Evolutionary conservation across 345 rosid genomes (phyloP).

Genomic region (Microcos paniculata): DNA sequence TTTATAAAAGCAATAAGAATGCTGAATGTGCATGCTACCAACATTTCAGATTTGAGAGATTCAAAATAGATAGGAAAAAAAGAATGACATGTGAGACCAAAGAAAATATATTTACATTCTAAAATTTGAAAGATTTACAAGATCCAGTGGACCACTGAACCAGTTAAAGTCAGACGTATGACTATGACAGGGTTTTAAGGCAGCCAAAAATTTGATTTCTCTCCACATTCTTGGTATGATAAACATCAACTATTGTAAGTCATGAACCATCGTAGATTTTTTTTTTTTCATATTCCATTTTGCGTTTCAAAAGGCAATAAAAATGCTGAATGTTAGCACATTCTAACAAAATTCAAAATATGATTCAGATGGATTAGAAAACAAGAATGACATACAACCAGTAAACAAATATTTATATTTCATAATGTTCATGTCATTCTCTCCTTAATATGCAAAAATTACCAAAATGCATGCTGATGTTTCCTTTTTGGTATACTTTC

Average conservation of each 20-base stretch:
- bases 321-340: no score
- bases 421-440: background rate
- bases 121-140: background rate
- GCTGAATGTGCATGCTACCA: background rate
- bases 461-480: background rate
- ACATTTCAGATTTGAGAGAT: background rate
- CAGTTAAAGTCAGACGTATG: constrained; percentile 93
- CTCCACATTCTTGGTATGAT: constrained; percentile 73
- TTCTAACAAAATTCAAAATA: no score
- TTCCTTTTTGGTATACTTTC: background rate
- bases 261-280: background rate
- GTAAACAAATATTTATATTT: background rate
- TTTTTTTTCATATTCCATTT: background rate
- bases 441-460: background rate
- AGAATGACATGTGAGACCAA: background rate
- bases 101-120: no score
- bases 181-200: constrained; percentile 74
- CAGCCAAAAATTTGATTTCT: constrained; percentile 79
- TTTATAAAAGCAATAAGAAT: background rate
- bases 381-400: no score
- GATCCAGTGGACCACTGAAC: constrained; percentile 42
- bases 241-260: constrained; percentile 14
- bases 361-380: no score
- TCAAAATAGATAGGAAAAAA: background rate
- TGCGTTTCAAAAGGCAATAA: constrained; percentile 2